A percentile compares a stretch with the other conserved stretches of the same genome.
Evolutionary conservation across 2,329 filamentous ascomycete species (phyloP).

Genomic region (Sporothrix inflata): DNA sequence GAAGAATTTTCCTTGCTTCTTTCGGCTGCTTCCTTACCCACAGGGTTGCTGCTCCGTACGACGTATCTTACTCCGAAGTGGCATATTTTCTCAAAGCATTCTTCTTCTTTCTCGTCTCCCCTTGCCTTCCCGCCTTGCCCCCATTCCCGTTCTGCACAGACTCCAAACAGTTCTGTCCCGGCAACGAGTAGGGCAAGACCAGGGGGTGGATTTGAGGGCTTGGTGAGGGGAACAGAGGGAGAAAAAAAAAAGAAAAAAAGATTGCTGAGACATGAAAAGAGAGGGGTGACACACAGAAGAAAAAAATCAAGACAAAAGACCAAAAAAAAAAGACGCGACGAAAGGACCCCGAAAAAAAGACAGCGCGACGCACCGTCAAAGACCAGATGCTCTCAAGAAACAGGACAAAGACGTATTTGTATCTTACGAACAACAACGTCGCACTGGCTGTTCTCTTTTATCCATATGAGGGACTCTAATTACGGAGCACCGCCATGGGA

Average conservation of each 20-base stretch:
- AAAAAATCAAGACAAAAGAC: neutral
- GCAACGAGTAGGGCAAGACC: slow-evolving; percentile 28
- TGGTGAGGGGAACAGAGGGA: slow-evolving; percentile 12
- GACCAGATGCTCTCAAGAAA: too few species aligned
- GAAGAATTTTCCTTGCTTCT: slow-evolving; percentile 2
- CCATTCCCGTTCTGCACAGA: slow-evolving; percentile 16
- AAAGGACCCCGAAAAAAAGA: neutral
- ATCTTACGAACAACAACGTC: neutral
- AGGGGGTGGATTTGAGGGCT: slow-evolving; percentile 31
- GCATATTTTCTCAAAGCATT: too few species aligned
- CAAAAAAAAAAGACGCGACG: neutral
- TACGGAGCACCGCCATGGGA: slow-evolving; percentile 6
- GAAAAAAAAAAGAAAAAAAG: neutral
- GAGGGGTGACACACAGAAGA: slow-evolving; percentile 25
- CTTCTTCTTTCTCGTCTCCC: neutral
- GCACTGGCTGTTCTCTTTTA: neutral
- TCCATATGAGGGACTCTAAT: slow-evolving; percentile 2
- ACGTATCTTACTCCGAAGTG: neutral
- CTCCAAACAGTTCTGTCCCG: slow-evolving; percentile 21
- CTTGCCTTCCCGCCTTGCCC: neutral
- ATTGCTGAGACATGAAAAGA: slow-evolving; percentile 10
- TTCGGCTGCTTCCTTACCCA: slow-evolving; percentile 3
- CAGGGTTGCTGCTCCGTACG: neutral
- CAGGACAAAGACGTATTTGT: neutral
- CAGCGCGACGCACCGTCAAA: neutral